These are phyloP conservation scores for Cutaneotrichosporon cavernicola DNA, from an alignment of 1,284 basidiomycete species.

Conservation along the genomic window DNA sequence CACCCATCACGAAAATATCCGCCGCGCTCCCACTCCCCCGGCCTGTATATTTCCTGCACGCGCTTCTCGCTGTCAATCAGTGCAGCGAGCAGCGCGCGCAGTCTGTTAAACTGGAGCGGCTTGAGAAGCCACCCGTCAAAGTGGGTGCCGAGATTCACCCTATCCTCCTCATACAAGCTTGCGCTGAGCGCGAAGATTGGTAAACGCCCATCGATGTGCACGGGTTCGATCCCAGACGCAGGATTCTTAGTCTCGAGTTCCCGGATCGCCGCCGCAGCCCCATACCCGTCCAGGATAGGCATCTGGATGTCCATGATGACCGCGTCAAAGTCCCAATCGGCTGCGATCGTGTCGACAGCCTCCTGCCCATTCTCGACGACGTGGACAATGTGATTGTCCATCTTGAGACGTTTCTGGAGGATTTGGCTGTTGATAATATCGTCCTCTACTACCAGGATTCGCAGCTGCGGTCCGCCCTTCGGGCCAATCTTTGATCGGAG, in stretches of 20 bases:
- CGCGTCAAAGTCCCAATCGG: constrained; percentile 64
- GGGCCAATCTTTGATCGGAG: constrained; percentile 16
- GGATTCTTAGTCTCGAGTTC: constrained; percentile 57
- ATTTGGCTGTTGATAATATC: constrained; percentile 75
- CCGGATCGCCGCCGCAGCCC: constrained; percentile 68
- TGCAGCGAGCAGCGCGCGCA: constrained; percentile 63
- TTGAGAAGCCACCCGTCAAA: constrained; percentile 87
- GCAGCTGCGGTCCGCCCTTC: constrained; percentile 51
- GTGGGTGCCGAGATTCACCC: constrained; percentile 62
- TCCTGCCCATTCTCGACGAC: constrained; percentile 76
- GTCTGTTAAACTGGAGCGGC: constrained; percentile 74
- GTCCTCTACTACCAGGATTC: constrained; percentile 69
- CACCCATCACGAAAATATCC: constrained; percentile 60
- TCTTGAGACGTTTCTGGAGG: constrained; percentile 65
- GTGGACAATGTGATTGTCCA: constrained; percentile 68
- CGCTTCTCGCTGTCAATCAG: constrained; percentile 62
- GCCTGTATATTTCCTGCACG: constrained; percentile 60
- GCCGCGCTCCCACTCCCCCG: constrained; percentile 69
- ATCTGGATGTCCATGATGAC: constrained; percentile 88
- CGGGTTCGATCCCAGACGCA: constrained; percentile 18
- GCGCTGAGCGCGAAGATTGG: constrained; percentile 83
- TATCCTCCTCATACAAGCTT: constrained; percentile 66
- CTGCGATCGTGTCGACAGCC: constrained; percentile 63
- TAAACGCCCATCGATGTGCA: constrained; percentile 64
- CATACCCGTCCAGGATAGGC: constrained; percentile 77